Percentiles rank a stretch among this genome's conserved stretches.
phyloP scores from a whole-genome alignment of 495 filamentous ascomycete genomes.

The Penicillium silybi region DNA sequence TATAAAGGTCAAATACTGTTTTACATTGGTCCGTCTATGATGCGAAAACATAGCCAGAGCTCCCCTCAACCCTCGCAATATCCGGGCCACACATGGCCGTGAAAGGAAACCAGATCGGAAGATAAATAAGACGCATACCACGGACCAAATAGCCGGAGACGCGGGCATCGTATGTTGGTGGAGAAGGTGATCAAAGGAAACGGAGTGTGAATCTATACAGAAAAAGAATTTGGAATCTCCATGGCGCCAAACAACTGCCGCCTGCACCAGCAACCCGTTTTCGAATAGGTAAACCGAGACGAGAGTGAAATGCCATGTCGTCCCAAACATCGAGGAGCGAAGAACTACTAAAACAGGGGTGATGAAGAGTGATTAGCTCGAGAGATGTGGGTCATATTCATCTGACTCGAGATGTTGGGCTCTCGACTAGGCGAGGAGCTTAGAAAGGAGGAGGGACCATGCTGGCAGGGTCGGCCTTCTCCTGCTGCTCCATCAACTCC shows the following conservation, averaged over 20 bases:
- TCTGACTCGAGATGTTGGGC: slow-evolving; percentile 1
- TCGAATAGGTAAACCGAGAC: slow-evolving; percentile 29
- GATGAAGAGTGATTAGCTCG: slow-evolving; percentile 32
- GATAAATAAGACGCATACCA: slow-evolving; percentile 22
- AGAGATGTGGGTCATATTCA: slow-evolving; percentile 5
- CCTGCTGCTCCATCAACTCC: slow-evolving; percentile 89
- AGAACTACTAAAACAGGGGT: slow-evolving; percentile 48
- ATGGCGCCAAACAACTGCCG: slow-evolving; percentile 42
- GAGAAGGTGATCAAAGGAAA: slow-evolving; percentile 25
- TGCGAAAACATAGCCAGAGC: slow-evolving; percentile 35
- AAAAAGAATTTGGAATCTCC: slow-evolving; percentile 32
- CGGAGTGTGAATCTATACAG: slow-evolving; percentile 46
- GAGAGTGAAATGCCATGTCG: slow-evolving; percentile 29
- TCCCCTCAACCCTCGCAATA: slow-evolving; percentile 23
- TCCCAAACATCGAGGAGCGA: slow-evolving; percentile 31
- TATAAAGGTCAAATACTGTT: slow-evolving; percentile 30
- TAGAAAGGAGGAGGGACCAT: slow-evolving; percentile 54
- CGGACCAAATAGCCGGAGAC: slow-evolving; percentile 30
- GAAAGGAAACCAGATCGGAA: slow-evolving; percentile 24
- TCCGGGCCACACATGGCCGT: slow-evolving; percentile 22
- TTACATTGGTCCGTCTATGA: slow-evolving; percentile 49
- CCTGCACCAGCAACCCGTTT: slow-evolving; percentile 33
- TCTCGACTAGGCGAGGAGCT: slow-evolving; percentile 12
- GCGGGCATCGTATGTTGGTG: slow-evolving; percentile 25
- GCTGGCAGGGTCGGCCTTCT: slow-evolving; percentile 52